These are phyloP conservation scores for Cucumis sativus DNA, from an alignment of 306 rosid genomes.

Conservation along the genomic window DNA sequence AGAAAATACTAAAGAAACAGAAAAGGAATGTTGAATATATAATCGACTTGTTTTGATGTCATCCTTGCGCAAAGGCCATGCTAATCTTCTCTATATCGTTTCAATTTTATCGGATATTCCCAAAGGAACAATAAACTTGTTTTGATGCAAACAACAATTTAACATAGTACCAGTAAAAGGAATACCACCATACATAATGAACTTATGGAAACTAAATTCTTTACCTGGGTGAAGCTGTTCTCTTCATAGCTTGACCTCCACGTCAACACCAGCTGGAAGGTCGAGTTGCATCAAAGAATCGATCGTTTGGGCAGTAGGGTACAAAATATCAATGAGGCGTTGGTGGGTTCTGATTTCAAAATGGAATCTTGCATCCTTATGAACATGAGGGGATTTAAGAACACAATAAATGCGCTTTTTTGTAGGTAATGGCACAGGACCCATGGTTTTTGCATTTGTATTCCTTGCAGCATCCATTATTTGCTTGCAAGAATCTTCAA, in stretches of 20 bases:
- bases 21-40: neutral
- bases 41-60: neutral
- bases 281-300: slow-evolving; percentile 94
- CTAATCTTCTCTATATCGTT: no score
- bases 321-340: slow-evolving; percentile 80
- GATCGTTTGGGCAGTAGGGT: slow-evolving; percentile 94
- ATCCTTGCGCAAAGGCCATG: no score
- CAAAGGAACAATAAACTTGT: neutral
- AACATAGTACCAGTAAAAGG: neutral
- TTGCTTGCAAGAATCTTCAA: slow-evolving; percentile 99
- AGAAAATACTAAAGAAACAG: neutral
- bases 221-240: slow-evolving; percentile 16
- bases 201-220: neutral
- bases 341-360: slow-evolving; percentile 96
- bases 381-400: slow-evolving; percentile 87
- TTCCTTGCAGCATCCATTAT: slow-evolving; percentile 85
- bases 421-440: slow-evolving; percentile 98
- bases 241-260: slow-evolving; percentile 85
- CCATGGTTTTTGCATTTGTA: slow-evolving; percentile 93
- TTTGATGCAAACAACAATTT: neutral
- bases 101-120: no score
- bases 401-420: slow-evolving; percentile 74
- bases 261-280: slow-evolving; percentile 97
- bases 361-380: slow-evolving; percentile 92
- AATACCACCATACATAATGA: neutral